Conservation (phyloP, 768 basidiomycete species). For the Suillus paluster region DNA sequence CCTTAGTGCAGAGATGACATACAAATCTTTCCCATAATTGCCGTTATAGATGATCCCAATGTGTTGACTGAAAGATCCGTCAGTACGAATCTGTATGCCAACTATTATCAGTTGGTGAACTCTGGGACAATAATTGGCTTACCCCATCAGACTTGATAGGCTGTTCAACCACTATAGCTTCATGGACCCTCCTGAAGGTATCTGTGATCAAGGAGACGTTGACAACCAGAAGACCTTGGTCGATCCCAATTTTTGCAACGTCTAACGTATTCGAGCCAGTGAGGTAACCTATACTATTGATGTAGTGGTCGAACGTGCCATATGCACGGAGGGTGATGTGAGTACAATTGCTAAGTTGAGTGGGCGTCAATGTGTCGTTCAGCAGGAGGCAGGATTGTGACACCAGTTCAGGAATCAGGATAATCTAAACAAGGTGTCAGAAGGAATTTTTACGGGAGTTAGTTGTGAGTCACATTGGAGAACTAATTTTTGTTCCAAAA, state of each 20-base stretch:
- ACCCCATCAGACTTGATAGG: slow-evolving; percentile 63
- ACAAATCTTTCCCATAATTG: slow-evolving; percentile 66
- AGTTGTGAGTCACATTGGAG: slow-evolving; percentile 47
- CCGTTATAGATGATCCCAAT: slow-evolving; percentile 72
- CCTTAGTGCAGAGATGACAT: slow-evolving; percentile 17
- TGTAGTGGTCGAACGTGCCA: slow-evolving; percentile 44
- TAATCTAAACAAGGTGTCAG: slow-evolving; percentile 44
- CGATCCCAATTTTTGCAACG: slow-evolving; percentile 65
- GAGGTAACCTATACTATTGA: slow-evolving; percentile 51
- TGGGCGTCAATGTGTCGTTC: slow-evolving; percentile 46
- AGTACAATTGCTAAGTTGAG: slow-evolving; percentile 50
- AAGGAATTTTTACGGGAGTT: background rate
- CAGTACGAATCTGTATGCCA: slow-evolving; percentile 18
- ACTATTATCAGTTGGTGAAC: background rate
- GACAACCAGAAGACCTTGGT: slow-evolving; percentile 42
- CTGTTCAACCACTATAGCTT: slow-evolving; percentile 54
- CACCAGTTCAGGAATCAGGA: slow-evolving; percentile 61
- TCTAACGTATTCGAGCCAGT: slow-evolving; percentile 72
- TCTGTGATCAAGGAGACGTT: slow-evolving; percentile 51
- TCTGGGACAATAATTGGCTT: slow-evolving; percentile 11
- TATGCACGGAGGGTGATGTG: slow-evolving; percentile 57
- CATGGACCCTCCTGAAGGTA: slow-evolving; percentile 55
- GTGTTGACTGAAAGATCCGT: slow-evolving; percentile 48
- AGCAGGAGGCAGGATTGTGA: slow-evolving; percentile 61
- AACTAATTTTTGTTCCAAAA: slow-evolving; percentile 72